phyloP scores from a whole-genome alignment of 306 rosid genomes.

The Notholithocarpus densiflorus region DNA sequence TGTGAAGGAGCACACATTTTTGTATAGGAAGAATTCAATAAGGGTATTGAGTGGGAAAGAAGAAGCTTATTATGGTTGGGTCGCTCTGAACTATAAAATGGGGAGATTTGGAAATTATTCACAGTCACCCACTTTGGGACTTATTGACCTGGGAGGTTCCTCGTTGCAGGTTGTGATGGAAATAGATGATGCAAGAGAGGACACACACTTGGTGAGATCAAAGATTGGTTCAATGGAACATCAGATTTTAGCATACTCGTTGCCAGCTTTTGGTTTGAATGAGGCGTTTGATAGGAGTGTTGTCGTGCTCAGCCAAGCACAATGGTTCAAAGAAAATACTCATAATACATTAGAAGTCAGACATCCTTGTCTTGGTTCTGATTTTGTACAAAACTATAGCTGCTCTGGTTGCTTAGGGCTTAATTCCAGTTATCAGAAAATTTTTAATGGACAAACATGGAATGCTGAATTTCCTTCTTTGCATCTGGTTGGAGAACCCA shows the following conservation, averaged over 20 bases:
- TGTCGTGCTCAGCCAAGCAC: constrained; percentile 41
- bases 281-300: constrained; percentile 82
- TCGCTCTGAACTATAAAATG: constrained; percentile 77
- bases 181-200: constrained; percentile 38
- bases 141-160: constrained; percentile 86
- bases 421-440: constrained; percentile 21
- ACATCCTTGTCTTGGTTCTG: constrained; percentile 66
- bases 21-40: constrained; percentile 56
- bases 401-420: constrained; percentile 48
- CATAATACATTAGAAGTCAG: constrained; percentile 33
- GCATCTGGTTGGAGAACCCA: constrained; percentile 54
- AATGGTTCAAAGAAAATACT: constrained; percentile 18
- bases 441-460: constrained; percentile 19
- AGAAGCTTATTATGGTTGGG: constrained; percentile 92
- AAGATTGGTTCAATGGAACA: constrained; percentile 46
- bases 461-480: constrained; percentile 36
- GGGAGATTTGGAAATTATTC: constrained; percentile 39
- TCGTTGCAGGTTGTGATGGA: constrained; percentile 77
- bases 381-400: constrained; percentile 49
- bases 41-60: constrained; percentile 84
- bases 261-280: constrained; percentile 72
- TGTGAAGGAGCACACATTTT: constrained; percentile 42
- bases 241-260: constrained; percentile 46
- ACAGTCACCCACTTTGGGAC: constrained; percentile 54
- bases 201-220: constrained; percentile 40